These are phyloP conservation scores for Fusarium incarnatum DNA, from an alignment of 2,329 filamentous ascomycete species.

Conservation along the genomic window DNA sequence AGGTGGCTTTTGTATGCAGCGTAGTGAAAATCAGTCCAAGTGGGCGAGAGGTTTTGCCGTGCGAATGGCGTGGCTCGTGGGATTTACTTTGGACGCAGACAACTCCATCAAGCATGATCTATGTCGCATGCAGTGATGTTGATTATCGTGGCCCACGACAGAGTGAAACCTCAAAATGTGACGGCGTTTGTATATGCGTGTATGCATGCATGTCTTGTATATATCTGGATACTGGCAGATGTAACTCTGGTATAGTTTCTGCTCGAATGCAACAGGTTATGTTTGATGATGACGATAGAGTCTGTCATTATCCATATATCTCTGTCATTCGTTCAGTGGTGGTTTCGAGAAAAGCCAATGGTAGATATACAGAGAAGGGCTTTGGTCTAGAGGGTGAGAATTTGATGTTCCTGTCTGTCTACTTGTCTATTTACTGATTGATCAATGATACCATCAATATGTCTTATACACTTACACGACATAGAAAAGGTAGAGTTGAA, in stretches of 20 bases:
- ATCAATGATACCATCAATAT: neutral
- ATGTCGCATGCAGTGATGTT: neutral
- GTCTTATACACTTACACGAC: constrained; percentile 15
- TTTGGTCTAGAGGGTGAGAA: neutral
- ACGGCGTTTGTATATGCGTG: neutral
- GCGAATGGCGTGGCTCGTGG: constrained; percentile 20
- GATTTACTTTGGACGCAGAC: constrained; percentile 2
- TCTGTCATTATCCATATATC: neutral
- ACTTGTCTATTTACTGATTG: neutral
- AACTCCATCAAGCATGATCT: constrained; percentile 14
- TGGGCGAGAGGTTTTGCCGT: constrained; percentile 30
- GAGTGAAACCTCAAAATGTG: constrained; percentile 10
- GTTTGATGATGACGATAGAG: constrained; percentile 7
- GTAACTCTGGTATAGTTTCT: neutral
- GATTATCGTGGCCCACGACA: constrained; percentile 2
- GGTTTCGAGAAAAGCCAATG: neutral
- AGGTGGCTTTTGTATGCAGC: constrained; percentile 5
- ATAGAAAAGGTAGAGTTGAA: constrained; percentile 15
- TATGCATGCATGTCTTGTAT: constrained; percentile 6
- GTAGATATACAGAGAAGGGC: neutral
- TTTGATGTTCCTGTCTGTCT: neutral
- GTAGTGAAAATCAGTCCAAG: constrained; percentile 1
- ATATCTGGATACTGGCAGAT: constrained; percentile 1
- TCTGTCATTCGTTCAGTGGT: neutral
- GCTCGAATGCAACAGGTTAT: constrained; percentile 6